Evolutionary conservation across 2,329 filamentous ascomycete species (phyloP).

Genomic region (Furcasterigmium furcatum): DNA sequence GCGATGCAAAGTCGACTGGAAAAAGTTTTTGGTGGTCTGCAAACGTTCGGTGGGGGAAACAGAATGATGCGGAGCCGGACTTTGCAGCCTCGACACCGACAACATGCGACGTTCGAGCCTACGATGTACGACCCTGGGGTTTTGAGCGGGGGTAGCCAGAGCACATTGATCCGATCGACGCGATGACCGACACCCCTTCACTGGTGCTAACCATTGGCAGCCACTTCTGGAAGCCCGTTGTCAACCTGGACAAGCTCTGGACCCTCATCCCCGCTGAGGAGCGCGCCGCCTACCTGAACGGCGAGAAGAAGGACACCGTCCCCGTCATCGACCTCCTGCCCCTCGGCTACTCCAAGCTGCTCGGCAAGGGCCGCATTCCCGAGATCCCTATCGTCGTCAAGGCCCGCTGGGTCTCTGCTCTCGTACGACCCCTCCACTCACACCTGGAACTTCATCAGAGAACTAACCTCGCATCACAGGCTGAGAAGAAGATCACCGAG

Average conservation of each 20-base stretch:
- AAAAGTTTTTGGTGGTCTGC: too few relatives aligned
- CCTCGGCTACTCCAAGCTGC: slow-evolving; percentile 97
- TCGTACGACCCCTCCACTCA: slow-evolving; percentile 30
- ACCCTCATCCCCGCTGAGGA: slow-evolving; percentile 89
- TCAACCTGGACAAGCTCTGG: slow-evolving; percentile 99
- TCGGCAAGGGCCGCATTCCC: slow-evolving; percentile 96
- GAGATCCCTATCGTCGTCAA: slow-evolving; percentile 91
- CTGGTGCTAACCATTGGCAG: slow-evolving; percentile 7
- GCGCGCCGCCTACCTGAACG: slow-evolving; percentile 85
- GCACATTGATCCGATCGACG: slow-evolving; percentile 2
- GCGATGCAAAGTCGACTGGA: too few relatives aligned
- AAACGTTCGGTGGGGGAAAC: too few relatives aligned
- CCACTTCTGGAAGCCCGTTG: slow-evolving; percentile 96
- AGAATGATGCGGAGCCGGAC: too few relatives aligned
- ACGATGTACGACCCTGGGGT: too few relatives aligned
- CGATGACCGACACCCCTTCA: neutral
- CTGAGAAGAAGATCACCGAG: slow-evolving; percentile 98
- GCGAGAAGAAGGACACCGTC: slow-evolving; percentile 81
- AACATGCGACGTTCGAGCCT: too few relatives aligned
- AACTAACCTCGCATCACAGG: slow-evolving; percentile 27
- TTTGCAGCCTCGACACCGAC: too few relatives aligned
- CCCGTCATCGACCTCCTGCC: slow-evolving; percentile 97
- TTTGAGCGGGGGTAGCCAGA: neutral
- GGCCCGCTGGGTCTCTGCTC: slow-evolving; percentile 90
- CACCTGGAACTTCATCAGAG: neutral